Evolutionary conservation across 1,284 basidiomycete genomes (phyloP).

Genomic region (Neolentinus lepideus): DNA sequence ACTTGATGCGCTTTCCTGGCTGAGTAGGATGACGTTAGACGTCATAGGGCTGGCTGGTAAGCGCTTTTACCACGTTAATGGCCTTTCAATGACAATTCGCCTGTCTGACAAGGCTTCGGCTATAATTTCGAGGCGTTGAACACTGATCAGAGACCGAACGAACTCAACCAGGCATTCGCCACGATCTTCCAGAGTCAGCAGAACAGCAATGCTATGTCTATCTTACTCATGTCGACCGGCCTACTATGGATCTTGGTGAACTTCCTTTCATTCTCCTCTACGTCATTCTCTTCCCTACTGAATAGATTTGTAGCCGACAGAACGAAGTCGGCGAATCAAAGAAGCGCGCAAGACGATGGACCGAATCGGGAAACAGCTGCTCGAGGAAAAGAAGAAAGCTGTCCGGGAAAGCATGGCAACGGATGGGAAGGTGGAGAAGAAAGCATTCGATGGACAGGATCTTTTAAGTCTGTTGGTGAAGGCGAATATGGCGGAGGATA

Average conservation of each 20-base stretch:
- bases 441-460: conserved; percentile 17
- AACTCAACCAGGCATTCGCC: conserved; percentile 24
- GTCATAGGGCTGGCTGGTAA: conserved; percentile 39
- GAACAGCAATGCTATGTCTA: conserved; percentile 16
- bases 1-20: conserved; percentile 29
- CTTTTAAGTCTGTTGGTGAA: conserved; percentile 29
- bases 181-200: conserved; percentile 32
- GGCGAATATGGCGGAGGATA: conserved; percentile 40
- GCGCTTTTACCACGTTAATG: not conserved
- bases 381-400: conserved; percentile 32
- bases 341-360: conserved; percentile 21
- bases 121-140: conserved; percentile 12
- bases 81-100: not conserved
- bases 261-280: not conserved
- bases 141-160: conserved; percentile 15
- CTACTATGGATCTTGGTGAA: not conserved
- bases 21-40: conserved; percentile 37
- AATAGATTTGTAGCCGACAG: conserved; percentile 27
- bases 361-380: conserved; percentile 28
- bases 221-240: not conserved
- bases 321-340: conserved; percentile 12
- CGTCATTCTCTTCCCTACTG: not conserved
- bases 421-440: conserved; percentile 17
- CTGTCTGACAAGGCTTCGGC: conserved; percentile 10
- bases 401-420: conserved; percentile 12